Evolutionary conservation across 805 yeast genomes (phyloP).

Genomic region (Helenozyma baotianmanensis): DNA sequence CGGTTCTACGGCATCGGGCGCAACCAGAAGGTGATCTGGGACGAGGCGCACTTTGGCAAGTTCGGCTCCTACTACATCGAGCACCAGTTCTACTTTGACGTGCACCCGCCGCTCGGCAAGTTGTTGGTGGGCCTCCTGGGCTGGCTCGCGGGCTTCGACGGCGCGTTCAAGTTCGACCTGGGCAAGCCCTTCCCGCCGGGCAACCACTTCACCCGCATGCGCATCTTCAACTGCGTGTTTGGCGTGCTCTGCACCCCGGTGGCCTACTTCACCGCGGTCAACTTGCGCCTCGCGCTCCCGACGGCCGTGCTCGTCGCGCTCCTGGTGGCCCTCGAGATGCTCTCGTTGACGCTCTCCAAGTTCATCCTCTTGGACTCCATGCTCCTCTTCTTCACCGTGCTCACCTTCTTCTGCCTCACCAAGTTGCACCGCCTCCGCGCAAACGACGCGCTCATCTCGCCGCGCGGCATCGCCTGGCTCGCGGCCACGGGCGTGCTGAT

Average conservation of each 20-base stretch:
- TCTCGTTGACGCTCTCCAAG: slow-evolving; percentile 66
- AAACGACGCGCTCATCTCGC: slow-evolving; percentile 31
- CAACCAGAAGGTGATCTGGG: slow-evolving; percentile 84
- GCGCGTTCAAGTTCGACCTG: slow-evolving; percentile 67
- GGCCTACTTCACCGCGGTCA: slow-evolving; percentile 48
- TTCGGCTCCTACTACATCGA: slow-evolving; percentile 87
- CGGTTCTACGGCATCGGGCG: slow-evolving; percentile 57
- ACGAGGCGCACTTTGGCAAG: slow-evolving; percentile 96
- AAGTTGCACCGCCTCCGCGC: slow-evolving; percentile 47
- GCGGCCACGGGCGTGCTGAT: slow-evolving; percentile 58
- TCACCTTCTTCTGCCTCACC: slow-evolving; percentile 31
- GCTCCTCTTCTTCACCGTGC: slow-evolving; percentile 67
- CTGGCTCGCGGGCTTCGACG: slow-evolving; percentile 78
- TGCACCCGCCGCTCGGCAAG: slow-evolving; percentile 96
- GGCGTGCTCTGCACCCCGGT: slow-evolving; percentile 64
- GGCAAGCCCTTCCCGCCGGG: slow-evolving; percentile 62
- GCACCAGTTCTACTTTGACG: slow-evolving; percentile 91
- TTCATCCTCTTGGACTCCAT: slow-evolving; percentile 75
- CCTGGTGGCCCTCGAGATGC: slow-evolving; percentile 62
- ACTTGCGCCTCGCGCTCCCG: slow-evolving; percentile 19
- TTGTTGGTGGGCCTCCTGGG: slow-evolving; percentile 88
- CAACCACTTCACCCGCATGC: slow-evolving; percentile 59
- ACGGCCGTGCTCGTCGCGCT: slow-evolving; percentile 59
- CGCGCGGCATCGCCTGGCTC: slow-evolving; percentile 51
- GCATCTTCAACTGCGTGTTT: slow-evolving; percentile 66